Base-by-base conservation (phyloP, 2,329 filamentous ascomycete genomes). In the Alternaria solani region DNA sequence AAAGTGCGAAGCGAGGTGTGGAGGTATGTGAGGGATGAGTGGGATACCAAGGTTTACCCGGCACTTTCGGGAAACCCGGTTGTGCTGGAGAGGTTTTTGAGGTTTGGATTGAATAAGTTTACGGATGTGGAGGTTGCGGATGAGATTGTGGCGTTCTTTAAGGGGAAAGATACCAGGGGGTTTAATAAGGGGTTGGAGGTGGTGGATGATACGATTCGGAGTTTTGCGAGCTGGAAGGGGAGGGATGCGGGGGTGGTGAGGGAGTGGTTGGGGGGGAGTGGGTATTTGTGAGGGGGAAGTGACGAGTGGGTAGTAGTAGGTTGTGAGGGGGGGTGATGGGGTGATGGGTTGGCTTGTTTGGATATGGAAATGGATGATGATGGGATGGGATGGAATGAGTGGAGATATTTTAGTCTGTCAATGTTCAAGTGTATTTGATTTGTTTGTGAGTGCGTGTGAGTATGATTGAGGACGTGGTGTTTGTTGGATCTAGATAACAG, bases 131-230 rank as follows among this genome's bases (percentile, higher is more conserved):
- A 86, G 64, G 85, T 88, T 16, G 86, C 92, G 63, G 84, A 88
- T 65, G 93, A 97, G 55, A 95, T 99, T 71, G 85, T 89, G 51
- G 78, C 81, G 3, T 99, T 99, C 84, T 99, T 98, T 83, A 85
- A 87, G 70, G 86, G 87, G 71, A 96, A 94, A 83, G 92, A 98
- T 74, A 94, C 91, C 18, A 88, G 88, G 71, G 91, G 89, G 49
- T 98, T 94, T 79, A 91, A 96, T 77, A 89, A 95, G 56, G 94
- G 92, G 4, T 81, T 99, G 52, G 89, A 90, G 66, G 92, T 96
- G 66, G 90, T 94, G 64, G 89, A 89, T 76, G 95, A 98, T 77
- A 93, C 90, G 64, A 92, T 98, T 66, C 87, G 89, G 42, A 92
- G 91, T 11, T 90, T 94, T 71, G 93, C 93, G 5, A 88, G 88